Base-by-base conservation (phyloP, 768 basidiomycete species). In the Boletellus ananiceps region DNA sequence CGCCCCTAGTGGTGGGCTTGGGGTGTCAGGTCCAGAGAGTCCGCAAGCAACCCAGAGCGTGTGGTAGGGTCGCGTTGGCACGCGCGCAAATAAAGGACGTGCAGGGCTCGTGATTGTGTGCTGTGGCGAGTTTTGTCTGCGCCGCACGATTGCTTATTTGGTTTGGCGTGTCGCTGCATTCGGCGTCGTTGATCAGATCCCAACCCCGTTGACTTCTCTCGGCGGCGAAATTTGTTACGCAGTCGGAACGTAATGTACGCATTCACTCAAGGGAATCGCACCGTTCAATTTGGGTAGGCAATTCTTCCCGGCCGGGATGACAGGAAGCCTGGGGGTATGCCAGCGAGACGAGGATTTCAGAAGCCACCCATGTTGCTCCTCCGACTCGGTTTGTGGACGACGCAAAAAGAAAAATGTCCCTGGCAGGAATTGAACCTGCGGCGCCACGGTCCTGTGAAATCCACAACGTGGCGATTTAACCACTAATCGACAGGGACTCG, bases 401-500 rank as follows among this genome's bases (percentile, higher is more conserved):
- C 14, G 16, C 29, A 34, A 21, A 45, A 46, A 62, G 69, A 60
- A 47, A 7, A 18, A 7, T 69, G 68, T 69, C 66, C 68, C 61
- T 67, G 66, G 65, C 65, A 68, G 65, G 65, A 67, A 67, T 67
- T 62, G 65, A 67, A 67, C 65, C 65, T 64, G 67, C 67, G 67
- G 67, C 68, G 56, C 57, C 69, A 69, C 68, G 68, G 68, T 59
- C 15, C 18, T 57, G 66, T 57, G 64, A 55, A 44, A 34, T 62
- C 68, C 68, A 69, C 68, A 71, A 69, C 68, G 66, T 69, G 69
- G 59, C 58, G 68, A 69, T 69, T 71, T 69, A 65, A 71, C 68
- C 68, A 69, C 68, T 71, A 69, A 69, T 69, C 69, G 69, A 69
- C 68, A 69, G 56, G 68, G 69, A 71, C 69, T 56, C 57, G 7